Evolutionary conservation across 176 grass and related monocot genomes (phyloP).

Genomic region (bread wheat (Triticum aestivum)): IWGSC_CS_RefSeq_v2.1 NC_057806.1:400749369-400749868

Average conservation of each 20-base stretch:
- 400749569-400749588: not conserved
- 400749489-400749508: not conserved
- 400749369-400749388: not conserved
- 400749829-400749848: not conserved
- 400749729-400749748: not conserved
- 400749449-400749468: conserved; percentile 1
- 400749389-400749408: not conserved
- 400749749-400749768: not conserved
- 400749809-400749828: not conserved
- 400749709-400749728: not conserved
- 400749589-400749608: not conserved
- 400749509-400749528: not conserved
- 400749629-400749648: not conserved
- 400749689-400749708: not conserved
- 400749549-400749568: not conserved
- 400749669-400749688: not conserved
- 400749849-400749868: not conserved
- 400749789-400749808: not conserved
- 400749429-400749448: not conserved
- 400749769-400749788: not conserved
- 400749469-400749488: not conserved
- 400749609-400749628: not conserved
- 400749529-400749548: not conserved
- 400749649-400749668: not conserved
- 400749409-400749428: conserved; percentile 9